phyloP scores from a whole-genome alignment of 305 asterid genomes.

The Rubia tinctorum region DNA sequence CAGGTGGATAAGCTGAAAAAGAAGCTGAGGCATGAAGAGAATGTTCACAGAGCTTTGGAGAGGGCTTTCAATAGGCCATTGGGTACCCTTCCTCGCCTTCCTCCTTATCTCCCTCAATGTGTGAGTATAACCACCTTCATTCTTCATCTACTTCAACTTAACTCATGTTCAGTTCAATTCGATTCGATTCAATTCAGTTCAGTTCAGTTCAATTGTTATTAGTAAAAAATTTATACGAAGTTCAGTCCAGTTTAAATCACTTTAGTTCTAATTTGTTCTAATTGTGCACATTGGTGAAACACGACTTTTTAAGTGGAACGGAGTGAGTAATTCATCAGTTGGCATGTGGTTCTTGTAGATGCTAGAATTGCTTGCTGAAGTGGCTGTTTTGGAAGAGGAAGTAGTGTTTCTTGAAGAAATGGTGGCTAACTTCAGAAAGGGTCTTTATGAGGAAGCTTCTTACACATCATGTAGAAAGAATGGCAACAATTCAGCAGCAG shows the following conservation, averaged over 20 bases:
- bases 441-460: conserved; percentile 69
- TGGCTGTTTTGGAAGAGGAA: conserved; percentile 95
- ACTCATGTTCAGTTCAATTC: not conserved
- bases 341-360: conserved; percentile 35
- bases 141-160: not conserved
- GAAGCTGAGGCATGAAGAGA: conserved; percentile 81
- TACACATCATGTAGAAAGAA: conserved; percentile 42
- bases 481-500: conserved; percentile 22
- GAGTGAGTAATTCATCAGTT: not conserved
- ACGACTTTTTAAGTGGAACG: no score
- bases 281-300: no score
- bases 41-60: conserved; percentile 75
- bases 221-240: no score
- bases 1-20: conserved; percentile 88
- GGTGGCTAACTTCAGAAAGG: conserved; percentile 63
- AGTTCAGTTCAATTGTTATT: no score
- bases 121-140: conserved; percentile 30
- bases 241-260: no score
- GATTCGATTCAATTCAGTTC: no score
- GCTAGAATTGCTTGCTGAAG: conserved; percentile 91
- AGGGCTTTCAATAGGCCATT: conserved; percentile 81
- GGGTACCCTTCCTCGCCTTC: conserved; percentile 85
- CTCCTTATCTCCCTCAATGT: conserved; percentile 82
- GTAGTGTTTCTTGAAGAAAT: conserved; percentile 81
- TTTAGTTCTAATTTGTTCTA: no score